phyloP scores from a whole-genome alignment of 2,329 filamentous ascomycete genomes.

The Stachybotrys chartarum region DNA sequence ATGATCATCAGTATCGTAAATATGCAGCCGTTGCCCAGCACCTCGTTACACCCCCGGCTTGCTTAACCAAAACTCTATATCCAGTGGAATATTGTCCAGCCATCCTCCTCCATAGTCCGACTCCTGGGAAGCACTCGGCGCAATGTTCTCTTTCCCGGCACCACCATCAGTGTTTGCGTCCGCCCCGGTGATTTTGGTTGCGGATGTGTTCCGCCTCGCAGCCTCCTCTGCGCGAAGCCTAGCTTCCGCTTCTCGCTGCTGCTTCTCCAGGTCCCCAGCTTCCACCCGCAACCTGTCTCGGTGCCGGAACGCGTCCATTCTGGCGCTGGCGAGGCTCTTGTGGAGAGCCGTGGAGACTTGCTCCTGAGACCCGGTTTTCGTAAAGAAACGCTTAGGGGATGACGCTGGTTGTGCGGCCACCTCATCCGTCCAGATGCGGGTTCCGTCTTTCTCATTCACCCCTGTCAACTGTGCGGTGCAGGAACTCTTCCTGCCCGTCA shows the following conservation, averaged over 20 bases:
- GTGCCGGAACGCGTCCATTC: constrained; percentile 18
- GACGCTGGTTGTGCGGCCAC: constrained; percentile 7
- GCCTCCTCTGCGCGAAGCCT: not conserved
- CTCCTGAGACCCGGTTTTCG: constrained; percentile 27
- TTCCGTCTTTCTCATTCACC: too few relatives aligned
- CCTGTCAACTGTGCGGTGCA: too few relatives aligned
- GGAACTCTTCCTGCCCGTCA: too few relatives aligned
- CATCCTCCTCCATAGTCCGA: constrained; percentile 30
- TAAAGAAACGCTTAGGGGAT: constrained; percentile 24
- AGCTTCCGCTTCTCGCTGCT: not conserved
- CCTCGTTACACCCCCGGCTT: too few relatives aligned
- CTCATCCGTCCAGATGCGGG: too few relatives aligned
- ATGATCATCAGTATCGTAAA: too few relatives aligned
- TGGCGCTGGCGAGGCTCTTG: constrained; percentile 26
- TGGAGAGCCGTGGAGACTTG: constrained; percentile 24
- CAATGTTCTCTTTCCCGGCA: constrained; percentile 17
- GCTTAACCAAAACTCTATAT: constrained; percentile 9
- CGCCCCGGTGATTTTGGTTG: not conserved
- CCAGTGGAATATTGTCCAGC: constrained; percentile 27
- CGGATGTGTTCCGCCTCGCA: not conserved
- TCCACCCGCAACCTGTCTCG: constrained; percentile 15
- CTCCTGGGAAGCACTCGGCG: constrained; percentile 24
- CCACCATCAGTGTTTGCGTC: not conserved
- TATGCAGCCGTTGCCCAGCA: too few relatives aligned
- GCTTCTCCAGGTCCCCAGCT: constrained; percentile 5